These are phyloP conservation scores for Zygotorulaspora chibaensis DNA, from an alignment of 805 yeast species.

Conservation along the genomic window DNA sequence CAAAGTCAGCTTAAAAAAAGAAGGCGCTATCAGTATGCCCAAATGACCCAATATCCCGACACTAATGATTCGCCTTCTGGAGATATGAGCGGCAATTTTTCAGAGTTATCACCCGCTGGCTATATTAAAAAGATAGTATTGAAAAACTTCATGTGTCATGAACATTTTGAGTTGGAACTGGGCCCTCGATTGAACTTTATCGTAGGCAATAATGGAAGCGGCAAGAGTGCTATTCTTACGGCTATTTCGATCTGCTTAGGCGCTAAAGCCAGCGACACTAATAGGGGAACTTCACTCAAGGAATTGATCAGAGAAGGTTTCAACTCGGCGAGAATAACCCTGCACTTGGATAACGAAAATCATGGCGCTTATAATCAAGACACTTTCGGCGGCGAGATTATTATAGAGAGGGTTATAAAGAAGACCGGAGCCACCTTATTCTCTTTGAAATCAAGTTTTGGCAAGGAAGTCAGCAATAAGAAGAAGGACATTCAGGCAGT, in stretches of 20 bases:
- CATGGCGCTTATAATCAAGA: slow-evolving; percentile 60
- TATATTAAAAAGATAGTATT: slow-evolving; percentile 59
- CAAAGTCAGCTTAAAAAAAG: slow-evolving; percentile 15
- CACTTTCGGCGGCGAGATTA: slow-evolving; percentile 63
- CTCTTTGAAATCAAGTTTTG: slow-evolving; percentile 48
- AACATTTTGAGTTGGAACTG: slow-evolving; percentile 64
- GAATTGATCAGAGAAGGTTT: slow-evolving; percentile 75
- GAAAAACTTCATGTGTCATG: slow-evolving; percentile 87
- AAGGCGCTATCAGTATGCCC: slow-evolving; percentile 23
- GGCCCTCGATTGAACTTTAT: slow-evolving; percentile 83
- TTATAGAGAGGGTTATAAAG: slow-evolving; percentile 62
- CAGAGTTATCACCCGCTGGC: slow-evolving; percentile 45
- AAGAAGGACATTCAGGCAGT: slow-evolving; percentile 65
- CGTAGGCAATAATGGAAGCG: slow-evolving; percentile 87
- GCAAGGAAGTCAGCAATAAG: slow-evolving; percentile 53
- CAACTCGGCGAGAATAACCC: slow-evolving; percentile 58
- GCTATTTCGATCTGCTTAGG: slow-evolving; percentile 87
- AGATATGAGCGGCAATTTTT: slow-evolving; percentile 1
- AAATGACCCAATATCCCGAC: slow-evolving; percentile 28
- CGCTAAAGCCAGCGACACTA: slow-evolving; percentile 81
- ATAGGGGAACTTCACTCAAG: slow-evolving; percentile 70
- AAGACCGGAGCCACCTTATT: slow-evolving; percentile 52
- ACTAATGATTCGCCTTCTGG: slow-evolving; percentile 6
- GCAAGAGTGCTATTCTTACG: slow-evolving; percentile 83
- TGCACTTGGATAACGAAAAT: slow-evolving; percentile 62